Percentiles rank a stretch among this genome's conserved stretches.
These are phyloP conservation scores for Boletus coccyginus DNA, from an alignment of 768 basidiomycete genomes.

Conservation along the genomic window DNA sequence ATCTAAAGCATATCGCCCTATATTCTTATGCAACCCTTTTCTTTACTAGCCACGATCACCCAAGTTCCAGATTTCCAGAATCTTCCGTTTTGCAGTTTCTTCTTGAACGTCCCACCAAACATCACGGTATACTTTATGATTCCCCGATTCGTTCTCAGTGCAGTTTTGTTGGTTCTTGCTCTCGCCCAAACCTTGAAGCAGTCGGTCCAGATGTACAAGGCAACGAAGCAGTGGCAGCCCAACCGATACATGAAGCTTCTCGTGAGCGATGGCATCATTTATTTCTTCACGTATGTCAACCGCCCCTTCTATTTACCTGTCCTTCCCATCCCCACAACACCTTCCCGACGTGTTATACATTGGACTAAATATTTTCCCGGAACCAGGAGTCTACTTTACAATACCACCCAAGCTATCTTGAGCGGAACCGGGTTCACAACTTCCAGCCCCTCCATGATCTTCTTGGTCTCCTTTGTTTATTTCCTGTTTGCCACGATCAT, in stretches of 20 bases:
- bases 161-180: neutral
- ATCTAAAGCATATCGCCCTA: too few relatives aligned
- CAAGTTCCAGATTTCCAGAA: neutral
- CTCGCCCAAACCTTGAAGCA: neutral
- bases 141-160: neutral
- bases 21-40: too few relatives aligned
- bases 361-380: neutral
- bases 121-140: neutral
- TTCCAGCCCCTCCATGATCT: neutral
- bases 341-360: neutral
- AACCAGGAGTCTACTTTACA: neutral
- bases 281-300: neutral
- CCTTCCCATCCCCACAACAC: neutral
- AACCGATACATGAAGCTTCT: neutral
- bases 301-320: neutral
- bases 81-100: neutral
- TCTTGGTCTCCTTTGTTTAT: too few relatives aligned
- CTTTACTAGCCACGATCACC: too few relatives aligned
- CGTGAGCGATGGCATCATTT: neutral
- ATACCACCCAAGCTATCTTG: neutral
- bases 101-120: neutral
- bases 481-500: too few relatives aligned
- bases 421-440: neutral
- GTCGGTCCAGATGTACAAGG: neutral
- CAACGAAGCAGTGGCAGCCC: neutral